A percentile compares a stretch with the other conserved stretches of the same genome.
Conservation (phyloP, 2,329 filamentous ascomycete genomes). For the Aspergillus pseudonomiae region DNA sequence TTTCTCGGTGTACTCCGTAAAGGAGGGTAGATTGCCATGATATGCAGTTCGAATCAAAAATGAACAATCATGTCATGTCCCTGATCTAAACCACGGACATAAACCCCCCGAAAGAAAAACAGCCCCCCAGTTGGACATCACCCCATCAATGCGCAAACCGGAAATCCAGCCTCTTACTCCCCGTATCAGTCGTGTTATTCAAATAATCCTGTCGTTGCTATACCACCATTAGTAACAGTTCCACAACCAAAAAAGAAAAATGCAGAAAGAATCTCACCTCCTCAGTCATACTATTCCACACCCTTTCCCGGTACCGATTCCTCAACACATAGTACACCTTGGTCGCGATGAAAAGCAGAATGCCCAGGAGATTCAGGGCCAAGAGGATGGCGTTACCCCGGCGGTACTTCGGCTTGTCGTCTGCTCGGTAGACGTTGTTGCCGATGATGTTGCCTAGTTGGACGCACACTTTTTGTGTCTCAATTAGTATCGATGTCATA, state of each 20-base stretch:
- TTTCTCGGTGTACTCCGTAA: too few relatives aligned
- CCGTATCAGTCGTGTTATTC: constrained; percentile 45
- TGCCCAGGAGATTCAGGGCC: constrained; percentile 6
- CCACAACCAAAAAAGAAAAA: not conserved
- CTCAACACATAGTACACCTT: constrained; percentile 10
- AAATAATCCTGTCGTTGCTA: constrained; percentile 46
- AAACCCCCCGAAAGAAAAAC: too few relatives aligned
- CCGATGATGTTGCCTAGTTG: constrained; percentile 9
- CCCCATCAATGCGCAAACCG: constrained; percentile 19
- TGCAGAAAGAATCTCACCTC: constrained; percentile 33
- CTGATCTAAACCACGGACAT: not conserved
- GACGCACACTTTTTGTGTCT: not conserved
- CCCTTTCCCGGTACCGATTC: constrained; percentile 44
- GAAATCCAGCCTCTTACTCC: constrained; percentile 42
- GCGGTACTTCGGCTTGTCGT: constrained; percentile 10
- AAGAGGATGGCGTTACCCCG: constrained; percentile 8
- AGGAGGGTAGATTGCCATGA: too few relatives aligned
- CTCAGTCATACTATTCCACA: constrained; percentile 32
- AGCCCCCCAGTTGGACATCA: too few relatives aligned
- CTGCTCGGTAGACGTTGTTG: constrained; percentile 9
- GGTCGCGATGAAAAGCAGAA: constrained; percentile 1
- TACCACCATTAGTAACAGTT: not conserved
- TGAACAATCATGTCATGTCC: too few relatives aligned
- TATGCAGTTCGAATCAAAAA: too few relatives aligned
- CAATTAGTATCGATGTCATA: not conserved